Base-by-base conservation (phyloP, 768 basidiomycete species). In the Neoboletus magnificus region DNA sequence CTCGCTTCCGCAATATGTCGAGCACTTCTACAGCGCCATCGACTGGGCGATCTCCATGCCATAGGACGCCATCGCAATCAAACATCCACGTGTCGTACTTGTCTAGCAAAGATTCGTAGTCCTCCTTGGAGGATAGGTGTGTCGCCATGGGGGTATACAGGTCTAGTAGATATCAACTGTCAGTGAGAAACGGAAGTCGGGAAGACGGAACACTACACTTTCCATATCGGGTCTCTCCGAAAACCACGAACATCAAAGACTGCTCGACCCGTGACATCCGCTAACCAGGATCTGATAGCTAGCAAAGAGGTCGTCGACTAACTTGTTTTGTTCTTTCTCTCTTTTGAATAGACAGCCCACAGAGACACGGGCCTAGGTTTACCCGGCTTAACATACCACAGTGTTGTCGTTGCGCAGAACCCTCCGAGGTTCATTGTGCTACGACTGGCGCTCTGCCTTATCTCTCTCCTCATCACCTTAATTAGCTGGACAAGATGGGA, bases 31-130 rank as follows among this genome's bases (percentile, higher is more conserved):
- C 73, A 3, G 85, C 87, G 10, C 92, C 92, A 16, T 91, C 86
- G 62, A 95, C 82, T 30, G 89, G 75, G 46, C 79, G 77, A 71
- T 89, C 87, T 16, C 90, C 94, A 54, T 86, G 84, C 91, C 95
- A 98, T 33, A 98, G 78, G 22, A 98, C 95, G 15, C 94, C 95
- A 67, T 98, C 94, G 68, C 95, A 98, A 73, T 98, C 94, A 60
- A 97, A 91, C 73, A 98, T 80, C 86, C 93, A 96, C 27, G 94
- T 96, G 68, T 98, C 94, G 69, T 89, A 93, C 66, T 81, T 77
- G 62, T 82, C 76, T 60, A 86, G 59, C 29, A 86, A 64, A 16
- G 71, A 61, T 54, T 74, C 70, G 57, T 84, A 84, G 54, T 84
- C 78, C 16, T 73, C 73, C 11, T 65, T 57, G 39, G 76, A 66